Conservation (phyloP, 805 yeast genomes). For the Candida ficus region DNA sequence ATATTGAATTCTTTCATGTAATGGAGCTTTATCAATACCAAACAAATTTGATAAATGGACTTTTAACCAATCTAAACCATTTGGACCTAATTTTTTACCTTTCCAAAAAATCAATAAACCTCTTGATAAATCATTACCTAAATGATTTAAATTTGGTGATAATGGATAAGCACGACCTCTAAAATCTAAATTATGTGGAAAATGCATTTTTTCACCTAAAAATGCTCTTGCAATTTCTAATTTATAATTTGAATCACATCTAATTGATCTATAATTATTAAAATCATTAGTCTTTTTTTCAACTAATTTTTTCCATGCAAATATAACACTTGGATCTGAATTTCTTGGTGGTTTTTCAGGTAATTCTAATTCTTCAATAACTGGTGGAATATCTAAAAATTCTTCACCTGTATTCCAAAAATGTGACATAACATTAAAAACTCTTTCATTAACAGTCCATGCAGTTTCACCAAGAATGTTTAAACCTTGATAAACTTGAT, state of each 20-base stretch:
- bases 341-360: constrained; percentile 57
- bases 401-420: constrained; percentile 85
- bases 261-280: constrained; percentile 68
- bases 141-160: constrained; percentile 74
- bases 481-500: constrained; percentile 69
- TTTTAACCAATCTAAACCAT: constrained; percentile 69
- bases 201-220: constrained; percentile 69
- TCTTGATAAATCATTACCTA: constrained; percentile 75
- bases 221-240: constrained; percentile 93
- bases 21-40: constrained; percentile 71
- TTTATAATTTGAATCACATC: constrained; percentile 93
- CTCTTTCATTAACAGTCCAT: constrained; percentile 81
- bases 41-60: constrained; percentile 68
- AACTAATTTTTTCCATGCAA: constrained; percentile 62
- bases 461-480: constrained; percentile 83
- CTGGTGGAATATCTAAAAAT: constrained; percentile 70
- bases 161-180: constrained; percentile 83
- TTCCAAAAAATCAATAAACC: constrained; percentile 72
- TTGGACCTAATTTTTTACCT: constrained; percentile 60
- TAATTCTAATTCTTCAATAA: constrained; percentile 38
- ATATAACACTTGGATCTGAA: constrained; percentile 66
- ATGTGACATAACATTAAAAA: constrained; percentile 63
- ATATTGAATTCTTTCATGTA: constrained; percentile 56
- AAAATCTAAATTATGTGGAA: constrained; percentile 79
- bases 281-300: constrained; percentile 54